Conservation (phyloP, 192 early-diverging fungal species). For the Mortierella alpina region DNA sequence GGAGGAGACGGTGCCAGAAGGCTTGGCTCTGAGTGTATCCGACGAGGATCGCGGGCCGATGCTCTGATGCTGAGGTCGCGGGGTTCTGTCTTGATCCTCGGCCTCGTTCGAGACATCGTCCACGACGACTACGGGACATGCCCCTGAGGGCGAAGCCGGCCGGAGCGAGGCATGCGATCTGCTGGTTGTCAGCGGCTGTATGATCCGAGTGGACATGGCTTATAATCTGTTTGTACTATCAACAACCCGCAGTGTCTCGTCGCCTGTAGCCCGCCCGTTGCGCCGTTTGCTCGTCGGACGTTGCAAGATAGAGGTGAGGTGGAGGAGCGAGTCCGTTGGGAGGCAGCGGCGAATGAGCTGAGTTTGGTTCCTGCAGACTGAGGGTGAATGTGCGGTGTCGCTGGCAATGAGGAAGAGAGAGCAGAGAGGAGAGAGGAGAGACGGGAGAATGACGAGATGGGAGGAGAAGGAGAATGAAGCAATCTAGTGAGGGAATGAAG, state of each 20-base stretch:
- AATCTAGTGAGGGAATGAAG: no score
- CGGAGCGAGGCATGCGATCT: not conserved
- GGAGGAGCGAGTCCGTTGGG: not conserved
- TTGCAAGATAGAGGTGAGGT: no score
- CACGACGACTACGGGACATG: not conserved
- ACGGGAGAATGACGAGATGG: not conserved
- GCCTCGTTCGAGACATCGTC: not conserved
- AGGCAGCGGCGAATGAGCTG: not conserved
- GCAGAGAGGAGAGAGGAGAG: not conserved
- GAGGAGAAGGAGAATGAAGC: not conserved
- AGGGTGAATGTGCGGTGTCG: not conserved
- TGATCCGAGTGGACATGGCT: no score
- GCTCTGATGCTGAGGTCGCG: slow-evolving; percentile 12
- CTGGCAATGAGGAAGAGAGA: not conserved
- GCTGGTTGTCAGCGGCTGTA: not conserved
- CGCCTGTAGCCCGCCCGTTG: no score
- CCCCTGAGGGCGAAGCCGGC: not conserved
- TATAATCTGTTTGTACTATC: no score
- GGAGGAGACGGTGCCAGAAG: not conserved
- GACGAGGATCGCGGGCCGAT: slow-evolving; percentile 21
- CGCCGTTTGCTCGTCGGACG: no score
- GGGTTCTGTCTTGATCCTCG: slow-evolving; percentile 20
- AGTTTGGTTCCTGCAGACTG: not conserved
- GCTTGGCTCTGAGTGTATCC: slow-evolving; percentile 17
- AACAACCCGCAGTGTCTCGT: no score